These are phyloP conservation scores for Flaveria linearis DNA, from an alignment of 129 eudicot genomes.

Conservation along the genomic window DNA sequence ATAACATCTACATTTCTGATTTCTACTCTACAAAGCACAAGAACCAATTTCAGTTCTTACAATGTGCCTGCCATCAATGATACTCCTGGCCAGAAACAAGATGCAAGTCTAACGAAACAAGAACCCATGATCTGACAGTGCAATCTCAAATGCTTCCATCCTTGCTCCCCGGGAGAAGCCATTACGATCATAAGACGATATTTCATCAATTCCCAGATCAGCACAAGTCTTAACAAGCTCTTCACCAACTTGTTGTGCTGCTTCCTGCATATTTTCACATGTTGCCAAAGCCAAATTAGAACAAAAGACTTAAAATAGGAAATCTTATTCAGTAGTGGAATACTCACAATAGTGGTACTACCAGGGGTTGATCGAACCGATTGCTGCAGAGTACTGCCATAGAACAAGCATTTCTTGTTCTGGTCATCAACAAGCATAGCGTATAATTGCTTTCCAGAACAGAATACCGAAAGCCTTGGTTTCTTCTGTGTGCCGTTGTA, in stretches of 20 bases:
- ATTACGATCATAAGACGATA: conserved; percentile 82
- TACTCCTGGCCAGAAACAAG: neutral
- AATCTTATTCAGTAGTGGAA: neutral
- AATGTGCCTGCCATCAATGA: conserved; percentile 11
- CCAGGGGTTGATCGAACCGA: conserved; percentile 54
- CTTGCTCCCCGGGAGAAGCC: conserved; percentile 70
- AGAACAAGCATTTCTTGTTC: conserved; percentile 81
- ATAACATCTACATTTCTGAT: neutral
- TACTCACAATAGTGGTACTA: conserved; percentile 69
- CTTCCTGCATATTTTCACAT: conserved; percentile 55
- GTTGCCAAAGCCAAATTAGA: neutral
- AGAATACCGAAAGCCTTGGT: conserved; percentile 98
- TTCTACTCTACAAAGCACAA: conserved; percentile 18
- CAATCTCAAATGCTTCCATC: conserved; percentile 87
- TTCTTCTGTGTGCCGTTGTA: conserved; percentile 78
- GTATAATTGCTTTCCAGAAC: conserved; percentile 81
- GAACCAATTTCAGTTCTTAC: neutral
- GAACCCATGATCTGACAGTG: conserved; percentile 76
- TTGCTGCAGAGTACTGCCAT: conserved; percentile 81
- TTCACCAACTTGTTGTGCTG: conserved; percentile 80
- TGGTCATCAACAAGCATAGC: conserved; percentile 91
- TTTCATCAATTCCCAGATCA: conserved; percentile 67
- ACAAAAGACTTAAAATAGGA: neutral
- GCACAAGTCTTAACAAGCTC: conserved; percentile 79
- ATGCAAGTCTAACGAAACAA: conserved; percentile 42